A percentile compares a stretch with the other conserved stretches of the same genome.
Conservation (phyloP, 371 early-diverging fungal species). For the Neoconidiobolus thromboides region DNA sequence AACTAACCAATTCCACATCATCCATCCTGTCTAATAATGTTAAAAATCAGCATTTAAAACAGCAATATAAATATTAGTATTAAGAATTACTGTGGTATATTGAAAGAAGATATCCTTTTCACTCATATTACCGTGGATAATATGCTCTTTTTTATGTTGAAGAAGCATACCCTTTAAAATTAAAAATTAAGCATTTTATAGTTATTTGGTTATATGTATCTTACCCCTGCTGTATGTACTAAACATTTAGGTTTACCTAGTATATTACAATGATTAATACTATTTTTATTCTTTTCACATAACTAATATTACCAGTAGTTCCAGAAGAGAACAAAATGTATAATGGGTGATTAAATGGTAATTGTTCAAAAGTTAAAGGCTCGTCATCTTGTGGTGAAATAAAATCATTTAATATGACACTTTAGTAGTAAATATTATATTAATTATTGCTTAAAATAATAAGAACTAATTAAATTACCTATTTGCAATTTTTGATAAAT, state of each 20-base stretch:
- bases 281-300: not conserved
- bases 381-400: constrained; percentile 4
- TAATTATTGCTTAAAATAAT: constrained; percentile 21
- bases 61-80: not conserved
- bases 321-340: constrained; percentile 95
- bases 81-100: constrained; percentile 52
- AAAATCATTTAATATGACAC: constrained; percentile 4
- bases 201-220: not conserved
- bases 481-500: constrained; percentile 19
- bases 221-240: constrained; percentile 77
- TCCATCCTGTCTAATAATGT: constrained; percentile 60
- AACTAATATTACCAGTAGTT: constrained; percentile 45
- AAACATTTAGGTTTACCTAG: constrained; percentile 89
- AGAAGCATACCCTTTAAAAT: constrained; percentile 45
- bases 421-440: constrained; percentile 8
- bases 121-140: constrained; percentile 60
- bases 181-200: not conserved
- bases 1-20: constrained; percentile 99
- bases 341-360: constrained; percentile 86
- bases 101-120: constrained; percentile 69
- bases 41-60: not conserved
- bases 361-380: constrained; percentile 46
- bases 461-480: constrained; percentile 11
- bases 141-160: constrained; percentile 86
- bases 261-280: not conserved